Base-by-base conservation (phyloP, 192 early-diverging fungal species). In the Rhizoclosmatium sp. region DNA sequence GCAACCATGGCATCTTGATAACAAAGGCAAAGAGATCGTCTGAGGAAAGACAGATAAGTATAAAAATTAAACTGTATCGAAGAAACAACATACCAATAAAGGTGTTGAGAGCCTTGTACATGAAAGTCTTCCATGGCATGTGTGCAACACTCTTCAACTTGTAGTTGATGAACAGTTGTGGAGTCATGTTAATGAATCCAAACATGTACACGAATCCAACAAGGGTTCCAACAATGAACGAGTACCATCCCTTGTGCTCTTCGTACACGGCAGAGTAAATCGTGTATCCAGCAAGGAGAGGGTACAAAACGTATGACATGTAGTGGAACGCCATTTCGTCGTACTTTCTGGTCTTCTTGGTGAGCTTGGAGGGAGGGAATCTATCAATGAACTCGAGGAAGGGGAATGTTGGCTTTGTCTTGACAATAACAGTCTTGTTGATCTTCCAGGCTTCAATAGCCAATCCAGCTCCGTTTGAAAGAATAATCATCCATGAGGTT, bases 21-120 rank as follows among this genome's bases (percentile, higher is more conserved):
- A 94, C 90, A 83, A 96, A 97, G 12, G 94, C 94, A 87, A 97
- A 97, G 76, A 97, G 78, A 76, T 97, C 96, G 82, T 97, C 94
- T 75, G 91, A 91, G 88, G 78, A 0, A 88, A 89, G 31, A 31
- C 47, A 44, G 47, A 51, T 40, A 31, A 75, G 23, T 61, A 4
- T 3, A 64, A 3, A 79, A 31, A 71, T 41, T 56, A 48, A 2
- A 49, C 14, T 21, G 21, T 54, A 56, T 7, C 14, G 39, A 49
- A n/a, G 3, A 71, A n/a, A 1, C 47, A 45, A 12, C 68, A 10
- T 71, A 85, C 84, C 85, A 48, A 89, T 87, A 59, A 89, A 89
- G 4, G 88, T 89, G 81, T 89, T 89, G 23, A 89, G 72, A 3
- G 88, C 87, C 82, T 97, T 97, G 87, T 97, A 97, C 92, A 94